Percentiles rank a stretch among this genome's conserved stretches.
Evolutionary conservation across 495 filamentous ascomycete species (phyloP).

Genomic region (Hypoxylon fuscum): DNA sequence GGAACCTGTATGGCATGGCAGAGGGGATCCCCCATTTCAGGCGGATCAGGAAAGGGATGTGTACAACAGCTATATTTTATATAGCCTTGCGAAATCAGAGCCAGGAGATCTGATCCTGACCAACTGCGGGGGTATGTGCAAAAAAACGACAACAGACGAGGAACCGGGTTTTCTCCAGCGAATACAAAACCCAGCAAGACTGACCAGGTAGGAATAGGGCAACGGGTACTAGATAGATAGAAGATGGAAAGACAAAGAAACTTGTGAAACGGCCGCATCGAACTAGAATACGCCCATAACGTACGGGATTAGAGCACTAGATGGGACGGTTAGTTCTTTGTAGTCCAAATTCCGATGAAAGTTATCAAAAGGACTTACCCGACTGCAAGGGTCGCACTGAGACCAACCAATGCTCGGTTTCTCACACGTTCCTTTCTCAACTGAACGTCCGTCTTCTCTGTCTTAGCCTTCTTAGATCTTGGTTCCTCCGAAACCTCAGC

Average conservation of each 20-base stretch:
- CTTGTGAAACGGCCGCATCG: not conserved
- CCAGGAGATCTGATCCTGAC: slow-evolving; percentile 26
- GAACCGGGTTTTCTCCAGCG: slow-evolving; percentile 24
- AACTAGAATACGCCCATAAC: slow-evolving; percentile 57
- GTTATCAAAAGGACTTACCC: slow-evolving; percentile 73
- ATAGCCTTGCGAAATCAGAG: slow-evolving; percentile 32
- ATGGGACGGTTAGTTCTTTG: slow-evolving; percentile 37
- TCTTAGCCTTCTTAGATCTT: slow-evolving; percentile 76
- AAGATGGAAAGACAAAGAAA: slow-evolving; percentile 25
- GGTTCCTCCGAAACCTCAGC: slow-evolving; percentile 64
- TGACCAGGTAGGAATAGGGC: slow-evolving; percentile 7
- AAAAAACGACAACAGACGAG: slow-evolving; percentile 36
- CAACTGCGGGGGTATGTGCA: slow-evolving; percentile 43
- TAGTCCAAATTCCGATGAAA: slow-evolving; percentile 5
- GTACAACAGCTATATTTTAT: slow-evolving; percentile 43
- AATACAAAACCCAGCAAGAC: slow-evolving; percentile 23
- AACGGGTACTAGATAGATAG: slow-evolving; percentile 21
- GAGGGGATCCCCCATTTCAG: slow-evolving; percentile 13
- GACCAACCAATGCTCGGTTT: slow-evolving; percentile 82
- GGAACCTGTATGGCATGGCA: slow-evolving; percentile 11
- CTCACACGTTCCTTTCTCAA: slow-evolving; percentile 83
- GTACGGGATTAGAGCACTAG: slow-evolving; percentile 66
- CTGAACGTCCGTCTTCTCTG: slow-evolving; percentile 70
- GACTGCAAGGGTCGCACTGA: slow-evolving; percentile 84
- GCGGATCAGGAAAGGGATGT: slow-evolving; percentile 32